A percentile compares a stretch with the other conserved stretches of the same genome.
Evolutionary conservation across 2,329 filamentous ascomycete species (phyloP).

Genomic region (Fusarium drepaniforme): DNA sequence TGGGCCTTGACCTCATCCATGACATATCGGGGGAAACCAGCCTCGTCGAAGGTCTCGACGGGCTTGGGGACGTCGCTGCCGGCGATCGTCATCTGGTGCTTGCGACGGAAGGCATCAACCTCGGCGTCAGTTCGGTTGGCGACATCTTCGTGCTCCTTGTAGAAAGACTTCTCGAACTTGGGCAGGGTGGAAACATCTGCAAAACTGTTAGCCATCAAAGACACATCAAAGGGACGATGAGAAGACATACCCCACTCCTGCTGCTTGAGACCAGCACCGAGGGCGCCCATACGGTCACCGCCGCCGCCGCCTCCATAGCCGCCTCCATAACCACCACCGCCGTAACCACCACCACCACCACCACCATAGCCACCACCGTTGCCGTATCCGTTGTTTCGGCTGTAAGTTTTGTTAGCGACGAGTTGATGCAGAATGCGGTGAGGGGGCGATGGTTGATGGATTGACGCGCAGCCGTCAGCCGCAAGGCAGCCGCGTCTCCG

Average conservation of each 20-base stretch:
- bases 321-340: constrained; percentile 52
- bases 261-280: constrained; percentile 88
- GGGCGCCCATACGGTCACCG: constrained; percentile 93
- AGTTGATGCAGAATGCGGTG: constrained; percentile 14
- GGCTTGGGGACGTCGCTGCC: constrained; percentile 89
- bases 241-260: constrained; percentile 85
- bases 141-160: constrained; percentile 93
- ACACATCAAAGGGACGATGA: constrained; percentile 42
- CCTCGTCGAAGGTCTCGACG: constrained; percentile 97
- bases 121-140: constrained; percentile 79
- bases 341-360: constrained; percentile 44
- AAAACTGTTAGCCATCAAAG: constrained; percentile 39
- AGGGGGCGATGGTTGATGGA: constrained; percentile 21
- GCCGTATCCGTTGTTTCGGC: constrained; percentile 61
- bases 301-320: constrained; percentile 69
- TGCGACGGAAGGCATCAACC: constrained; percentile 88
- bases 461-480: constrained; percentile 12
- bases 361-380: constrained; percentile 54
- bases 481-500: constrained; percentile 21
- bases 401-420: constrained; percentile 54
- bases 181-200: constrained; percentile 82
- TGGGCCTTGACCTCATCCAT: constrained; percentile 99
- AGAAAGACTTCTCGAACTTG: constrained; percentile 99
- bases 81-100: constrained; percentile 85
- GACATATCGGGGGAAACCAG: constrained; percentile 95